Base-by-base conservation (phyloP, 805 yeast species). In the Tetrapisispora namnaoensis region DNA sequence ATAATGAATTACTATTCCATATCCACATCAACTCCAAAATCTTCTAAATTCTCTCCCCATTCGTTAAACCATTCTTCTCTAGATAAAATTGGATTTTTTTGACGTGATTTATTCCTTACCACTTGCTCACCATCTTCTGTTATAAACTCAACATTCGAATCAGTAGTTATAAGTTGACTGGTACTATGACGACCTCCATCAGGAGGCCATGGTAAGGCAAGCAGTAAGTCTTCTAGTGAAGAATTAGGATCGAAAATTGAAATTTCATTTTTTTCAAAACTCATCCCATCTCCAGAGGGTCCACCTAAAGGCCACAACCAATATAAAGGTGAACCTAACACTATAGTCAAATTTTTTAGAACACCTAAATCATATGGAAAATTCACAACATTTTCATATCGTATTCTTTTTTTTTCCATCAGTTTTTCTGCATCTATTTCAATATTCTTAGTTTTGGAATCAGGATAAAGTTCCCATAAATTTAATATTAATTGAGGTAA, bases 201-300 rank as follows among this genome's bases (percentile, higher is more conserved):
- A 1, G 96, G 95, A 1, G 99, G 99, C 95, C 97, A 91, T 2
- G 96, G 93, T 37, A 83, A 68, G 1, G 78, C 76, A 46, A 83
- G 66, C 51, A 84, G 76, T 56, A 82, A 85, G 48, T 76, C 78
- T 22, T 71, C 77, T 4, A 53, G 36, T 16, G 49, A 36, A 1
- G 58, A 45, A 27, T 48, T 45, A 1, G 46, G 38, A 20, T 68
- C 68, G 27, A 62, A 60, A 13, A 70, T 74, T 17, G 74, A 61
- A 34, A 70, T 65, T 41, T 82, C 86, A 53, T 78, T 78, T 51
- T 75, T 80, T 7, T 65, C 66, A 53, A 80, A 89, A 1, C 58
- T 58, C 45, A 76, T 59, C 0, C 96, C 97, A 54, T 75, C 68
- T 1, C 80, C 81, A 0, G 54, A 22, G 0, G 96, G 82, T 2